Percentiles rank a stretch among this genome's conserved stretches.
Evolutionary conservation across 2,329 filamentous ascomycete species (phyloP).

Genomic region (Clonostachys rhizophaga): DNA sequence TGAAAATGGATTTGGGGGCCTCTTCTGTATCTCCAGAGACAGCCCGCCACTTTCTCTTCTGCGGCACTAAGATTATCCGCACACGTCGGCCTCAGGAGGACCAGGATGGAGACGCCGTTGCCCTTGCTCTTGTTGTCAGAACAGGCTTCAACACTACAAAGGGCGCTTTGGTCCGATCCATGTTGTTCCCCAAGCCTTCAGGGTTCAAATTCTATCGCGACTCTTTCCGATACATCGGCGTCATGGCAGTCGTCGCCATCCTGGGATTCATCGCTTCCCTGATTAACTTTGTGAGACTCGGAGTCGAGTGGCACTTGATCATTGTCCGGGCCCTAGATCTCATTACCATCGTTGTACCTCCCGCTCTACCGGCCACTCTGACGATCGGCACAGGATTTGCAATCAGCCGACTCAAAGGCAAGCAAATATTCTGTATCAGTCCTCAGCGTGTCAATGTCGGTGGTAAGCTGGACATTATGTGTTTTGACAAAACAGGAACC

Average conservation of each 20-base stretch:
- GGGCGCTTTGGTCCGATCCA: conserved; percentile 89
- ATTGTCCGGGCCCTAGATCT: conserved; percentile 88
- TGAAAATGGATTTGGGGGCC: conserved; percentile 70
- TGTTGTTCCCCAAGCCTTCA: conserved; percentile 97
- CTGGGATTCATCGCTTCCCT: conserved; percentile 89
- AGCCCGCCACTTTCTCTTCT: conserved; percentile 87
- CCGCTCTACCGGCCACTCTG: conserved; percentile 87
- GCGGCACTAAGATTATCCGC: conserved; percentile 91
- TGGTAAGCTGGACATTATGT: conserved; percentile 92
- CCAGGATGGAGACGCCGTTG: conserved; percentile 81
- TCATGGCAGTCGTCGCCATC: conserved; percentile 84
- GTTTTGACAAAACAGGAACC: conserved; percentile 99
- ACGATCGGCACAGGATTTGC: conserved; percentile 98
- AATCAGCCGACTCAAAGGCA: conserved; percentile 75
- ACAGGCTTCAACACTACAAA: conserved; percentile 98
- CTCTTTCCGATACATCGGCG: conserved; percentile 94
- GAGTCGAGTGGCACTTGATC: conserved; percentile 83
- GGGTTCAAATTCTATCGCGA: conserved; percentile 99
- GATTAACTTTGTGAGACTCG: conserved; percentile 84
- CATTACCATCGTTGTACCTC: conserved; percentile 96
- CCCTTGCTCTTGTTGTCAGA: conserved; percentile 84
- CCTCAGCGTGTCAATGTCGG: conserved; percentile 96
- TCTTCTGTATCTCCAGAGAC: conserved; percentile 79
- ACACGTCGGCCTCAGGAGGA: conserved; percentile 84
- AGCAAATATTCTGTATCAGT: conserved; percentile 95